Percentiles rank a stretch among this genome's conserved stretches.
phyloP scores from a whole-genome alignment of 352 stramenopile species.

The Pythium oligandrum region DNA sequence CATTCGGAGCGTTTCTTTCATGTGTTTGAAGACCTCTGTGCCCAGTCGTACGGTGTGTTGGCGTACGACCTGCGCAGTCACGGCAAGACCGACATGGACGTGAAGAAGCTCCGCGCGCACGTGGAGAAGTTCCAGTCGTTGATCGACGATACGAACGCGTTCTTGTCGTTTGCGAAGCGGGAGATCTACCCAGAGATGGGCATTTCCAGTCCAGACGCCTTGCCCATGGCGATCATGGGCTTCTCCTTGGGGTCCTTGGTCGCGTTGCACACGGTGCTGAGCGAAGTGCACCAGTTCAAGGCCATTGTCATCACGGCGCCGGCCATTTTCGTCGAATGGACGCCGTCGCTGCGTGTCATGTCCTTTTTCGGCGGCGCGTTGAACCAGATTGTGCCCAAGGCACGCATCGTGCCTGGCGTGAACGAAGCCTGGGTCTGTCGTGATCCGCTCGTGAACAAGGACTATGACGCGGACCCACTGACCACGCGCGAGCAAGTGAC shows the following conservation, averaged over 20 bases:
- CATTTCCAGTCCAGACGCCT: background rate
- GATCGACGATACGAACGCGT: slow-evolving; percentile 18
- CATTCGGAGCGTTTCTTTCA: slow-evolving; percentile 19
- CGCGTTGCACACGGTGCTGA: slow-evolving; percentile 16
- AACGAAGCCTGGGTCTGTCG: slow-evolving; percentile 14
- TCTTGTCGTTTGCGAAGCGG: slow-evolving; percentile 12
- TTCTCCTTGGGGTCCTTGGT: slow-evolving; percentile 18
- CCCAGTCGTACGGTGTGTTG: slow-evolving; percentile 7
- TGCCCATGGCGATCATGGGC: slow-evolving; percentile 10
- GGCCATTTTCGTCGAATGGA: slow-evolving; percentile 16
- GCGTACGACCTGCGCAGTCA: slow-evolving; percentile 19
- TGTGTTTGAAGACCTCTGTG: slow-evolving; percentile 11
- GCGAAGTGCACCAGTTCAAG: slow-evolving; percentile 7
- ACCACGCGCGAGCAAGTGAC: slow-evolving; percentile 9
- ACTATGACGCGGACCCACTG: slow-evolving; percentile 17
- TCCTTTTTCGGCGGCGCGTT: slow-evolving; percentile 5
- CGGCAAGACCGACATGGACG: slow-evolving; percentile 14
- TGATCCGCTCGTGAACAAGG: slow-evolving; percentile 7
- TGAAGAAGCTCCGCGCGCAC: slow-evolving; percentile 6
- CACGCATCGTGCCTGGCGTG: slow-evolving; percentile 16
- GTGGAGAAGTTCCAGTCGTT: slow-evolving; percentile 11
- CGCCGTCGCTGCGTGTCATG: slow-evolving; percentile 6
- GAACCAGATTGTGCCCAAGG: slow-evolving; percentile 6
- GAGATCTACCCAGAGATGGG: slow-evolving; percentile 13
- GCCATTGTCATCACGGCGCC: slow-evolving; percentile 11